These are phyloP conservation scores for Boletales sp. DNA, from an alignment of 768 basidiomycete species.

Conservation along the genomic window DNA sequence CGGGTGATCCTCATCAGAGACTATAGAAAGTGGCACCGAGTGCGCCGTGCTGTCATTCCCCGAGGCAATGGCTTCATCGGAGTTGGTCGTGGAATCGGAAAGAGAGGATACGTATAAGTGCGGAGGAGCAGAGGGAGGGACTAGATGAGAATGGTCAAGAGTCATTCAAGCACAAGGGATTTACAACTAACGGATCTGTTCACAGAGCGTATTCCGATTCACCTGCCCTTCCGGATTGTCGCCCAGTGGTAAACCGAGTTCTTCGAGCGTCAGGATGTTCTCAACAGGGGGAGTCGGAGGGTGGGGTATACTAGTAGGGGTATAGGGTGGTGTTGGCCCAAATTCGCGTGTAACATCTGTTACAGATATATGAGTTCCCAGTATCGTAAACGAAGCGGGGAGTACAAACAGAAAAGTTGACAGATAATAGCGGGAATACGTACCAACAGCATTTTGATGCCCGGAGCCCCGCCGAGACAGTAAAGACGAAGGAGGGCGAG, in stretches of 20 bases:
- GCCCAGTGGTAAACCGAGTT: constrained; percentile 14
- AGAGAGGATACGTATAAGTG: neutral
- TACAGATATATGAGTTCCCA: neutral
- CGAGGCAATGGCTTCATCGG: constrained; percentile 6
- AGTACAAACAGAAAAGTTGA: neutral
- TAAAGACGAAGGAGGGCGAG: neutral
- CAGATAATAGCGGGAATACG: neutral
- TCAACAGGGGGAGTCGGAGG: constrained; percentile 3
- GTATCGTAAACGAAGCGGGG: no score
- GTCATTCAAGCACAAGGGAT: neutral
- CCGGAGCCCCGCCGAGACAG: constrained; percentile 3
- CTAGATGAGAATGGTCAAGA: neutral
- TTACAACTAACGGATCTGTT: neutral
- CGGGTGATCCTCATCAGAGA: no score
- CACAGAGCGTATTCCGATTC: neutral
- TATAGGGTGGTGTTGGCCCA: constrained; percentile 28
- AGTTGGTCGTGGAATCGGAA: neutral
- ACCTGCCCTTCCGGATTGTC: constrained; percentile 3
- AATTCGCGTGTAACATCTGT: constrained; percentile 7
- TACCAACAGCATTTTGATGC: constrained; percentile 1
- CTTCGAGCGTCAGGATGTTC: constrained; percentile 14
- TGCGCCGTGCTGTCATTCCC: neutral
- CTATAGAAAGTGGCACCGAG: neutral
- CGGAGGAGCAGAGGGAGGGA: neutral
- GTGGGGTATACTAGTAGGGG: neutral